Evolutionary conservation across 768 basidiomycete species (phyloP), one percentile per base, ranked within the genome.

Genomic region (Leccinum boreale): DNA sequence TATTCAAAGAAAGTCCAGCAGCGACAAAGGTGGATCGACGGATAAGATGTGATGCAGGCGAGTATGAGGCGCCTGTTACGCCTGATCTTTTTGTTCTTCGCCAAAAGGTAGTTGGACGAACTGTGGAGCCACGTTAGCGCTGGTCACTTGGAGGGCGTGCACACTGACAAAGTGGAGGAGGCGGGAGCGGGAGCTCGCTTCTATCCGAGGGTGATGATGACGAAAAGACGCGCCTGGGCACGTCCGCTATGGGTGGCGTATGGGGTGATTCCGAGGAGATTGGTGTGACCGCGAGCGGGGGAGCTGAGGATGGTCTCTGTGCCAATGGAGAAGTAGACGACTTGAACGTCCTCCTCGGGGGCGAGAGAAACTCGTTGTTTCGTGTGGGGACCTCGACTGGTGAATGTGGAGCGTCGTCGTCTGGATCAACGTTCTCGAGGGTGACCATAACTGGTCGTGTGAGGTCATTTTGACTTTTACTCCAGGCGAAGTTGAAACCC

Each of bases 21-120:
- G 89, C 90, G 60, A 91, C 81, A 66, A 88, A 90, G 2, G 89
- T 90, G 5, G 87, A 85, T 5, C 89, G 84, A 39, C 90, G 87
- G 48, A 91, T 80, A 57, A 89, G 82, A 67, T 89, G 84, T 0
- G 82, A 83, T 0, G 87, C 81, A 0, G 90, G 89, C 4, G 90
- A 88, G 67, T 89, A 90, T 0, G 82, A 85, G 6, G 87, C 81
- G 4, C 78, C 81, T 48, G 86, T 79, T 1, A 91, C 87, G 15
- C 88, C 90, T 19, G 87, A 89, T 14, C 85, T 82, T 29, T 74
- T 79, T 2, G 86, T 89, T 61, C 84, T 85, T 31, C 87, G 79
- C 90, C 90, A 92, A 69, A 92, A 90, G 0, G 90, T 87, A 7
- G 83, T 88, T 0, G 90, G 89, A n/a, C 90, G 86, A 35, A 90